Evolutionary conservation across 2,329 filamentous ascomycete species (phyloP).

Genomic region (Achaetomium macrosporum): DNA sequence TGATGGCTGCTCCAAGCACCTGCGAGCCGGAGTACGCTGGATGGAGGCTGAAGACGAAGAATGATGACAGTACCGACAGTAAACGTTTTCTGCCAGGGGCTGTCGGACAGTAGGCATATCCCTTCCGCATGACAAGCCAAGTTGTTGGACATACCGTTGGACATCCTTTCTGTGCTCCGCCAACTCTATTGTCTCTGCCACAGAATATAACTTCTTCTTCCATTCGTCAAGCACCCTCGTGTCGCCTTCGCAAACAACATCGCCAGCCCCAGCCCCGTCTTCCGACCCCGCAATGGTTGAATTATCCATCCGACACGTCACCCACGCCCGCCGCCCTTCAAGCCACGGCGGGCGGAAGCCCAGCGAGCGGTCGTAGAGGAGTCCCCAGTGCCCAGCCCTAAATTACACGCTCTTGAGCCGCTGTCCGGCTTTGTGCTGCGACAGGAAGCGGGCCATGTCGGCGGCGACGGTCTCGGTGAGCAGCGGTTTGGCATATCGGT

Average conservation of each 20-base stretch:
- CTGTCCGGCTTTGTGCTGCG: not conserved
- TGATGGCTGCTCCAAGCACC: too few relatives aligned
- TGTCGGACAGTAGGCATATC: too few relatives aligned
- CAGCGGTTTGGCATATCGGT: not conserved
- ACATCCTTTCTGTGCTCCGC: too few relatives aligned
- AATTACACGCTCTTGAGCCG: not conserved
- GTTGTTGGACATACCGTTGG: too few relatives aligned
- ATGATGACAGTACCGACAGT: too few relatives aligned
- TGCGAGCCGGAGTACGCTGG: too few relatives aligned
- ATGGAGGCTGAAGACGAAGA: too few relatives aligned
- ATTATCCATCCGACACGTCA: not conserved
- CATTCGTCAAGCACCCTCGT: not conserved
- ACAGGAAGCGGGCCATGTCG: not conserved
- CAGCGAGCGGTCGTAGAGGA: not conserved
- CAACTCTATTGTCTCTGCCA: too few relatives aligned
- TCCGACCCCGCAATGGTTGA: not conserved
- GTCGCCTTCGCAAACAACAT: not conserved
- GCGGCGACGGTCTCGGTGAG: not conserved
- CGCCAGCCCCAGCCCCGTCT: not conserved
- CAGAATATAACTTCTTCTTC: too few relatives aligned
- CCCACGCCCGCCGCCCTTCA: not conserved
- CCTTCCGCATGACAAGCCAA: too few relatives aligned
- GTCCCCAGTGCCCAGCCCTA: not conserved
- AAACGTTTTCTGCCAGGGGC: too few relatives aligned
- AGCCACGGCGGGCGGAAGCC: not conserved